Base-by-base conservation (phyloP, 169 alveolate genomes). In the Besnoitia besnoiti region DNA sequence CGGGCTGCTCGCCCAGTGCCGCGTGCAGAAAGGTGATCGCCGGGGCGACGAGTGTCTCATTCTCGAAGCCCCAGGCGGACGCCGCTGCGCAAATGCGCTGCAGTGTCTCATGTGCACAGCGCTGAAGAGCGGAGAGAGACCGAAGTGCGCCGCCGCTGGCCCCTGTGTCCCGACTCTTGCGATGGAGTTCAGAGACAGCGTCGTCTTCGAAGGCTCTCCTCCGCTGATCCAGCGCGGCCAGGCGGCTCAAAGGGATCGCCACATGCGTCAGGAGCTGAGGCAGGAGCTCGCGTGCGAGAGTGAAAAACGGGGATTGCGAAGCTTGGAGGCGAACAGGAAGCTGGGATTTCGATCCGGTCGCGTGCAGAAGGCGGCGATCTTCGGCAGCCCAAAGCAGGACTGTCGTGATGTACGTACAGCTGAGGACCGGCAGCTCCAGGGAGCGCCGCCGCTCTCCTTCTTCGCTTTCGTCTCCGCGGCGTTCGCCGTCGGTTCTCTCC, bases 331-430 rank as follows among this genome's bases (percentile, higher is more conserved):
- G 67, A 8, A n/a, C 33, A n/a, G 30, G 27, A 19, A 55, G 30
- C 27, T 16, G 67, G 33, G 12, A n/a, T 16, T 5, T 5, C 67
- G n/a, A 16, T 5, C 27, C 7, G 24, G 33, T 55, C 3, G 12
- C 30, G n/a, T 55, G 35, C 33, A 8, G 5, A 12, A 8, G 79
- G 7, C 33, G 46, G 82, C 8, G 39, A 73, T 42, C 16, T 1
- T 10, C 46, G 8, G 46, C 47, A 19, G 82, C 44, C 82, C n/a
- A 7, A n/a, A n/a, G 16, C 46, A 73, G n/a, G 27, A 37, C 82
- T 24, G 82, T 73, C 24, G 82, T 73, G 82, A 73, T 73, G 82
- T 73, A 73, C 46, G 46, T 73, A 30, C 82, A 73, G 27, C 82
- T 35, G 39, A 73, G 82, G n/a, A 73, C 19, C 2, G 46, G 39